These are phyloP conservation scores for Epithele typhae DNA, from an alignment of 768 basidiomycete species.

Conservation along the genomic window DNA sequence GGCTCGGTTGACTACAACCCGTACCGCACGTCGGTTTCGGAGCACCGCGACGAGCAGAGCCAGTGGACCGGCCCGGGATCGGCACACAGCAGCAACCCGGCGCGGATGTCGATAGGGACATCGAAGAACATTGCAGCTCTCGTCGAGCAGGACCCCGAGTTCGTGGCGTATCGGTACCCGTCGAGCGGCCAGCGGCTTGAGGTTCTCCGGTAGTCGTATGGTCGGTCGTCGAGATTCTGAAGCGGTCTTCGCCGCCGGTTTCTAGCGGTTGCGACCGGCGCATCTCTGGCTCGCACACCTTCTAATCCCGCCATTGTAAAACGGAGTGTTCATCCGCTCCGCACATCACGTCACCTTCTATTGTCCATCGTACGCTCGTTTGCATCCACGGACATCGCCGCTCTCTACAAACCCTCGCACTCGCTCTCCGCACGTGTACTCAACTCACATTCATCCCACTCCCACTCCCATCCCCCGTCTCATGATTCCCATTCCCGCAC, in stretches of 20 bases:
- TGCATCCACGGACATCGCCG: neutral
- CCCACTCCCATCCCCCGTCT: neutral
- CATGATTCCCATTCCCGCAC: neutral
- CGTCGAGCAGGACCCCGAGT: conserved; percentile 82
- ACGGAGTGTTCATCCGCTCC: neutral
- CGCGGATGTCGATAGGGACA: conserved; percentile 57
- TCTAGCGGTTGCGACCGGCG: no score
- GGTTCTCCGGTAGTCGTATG: conserved; percentile 41
- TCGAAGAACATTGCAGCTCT: conserved; percentile 71
- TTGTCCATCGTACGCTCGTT: neutral
- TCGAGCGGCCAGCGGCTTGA: conserved; percentile 69
- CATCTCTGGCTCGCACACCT: neutral
- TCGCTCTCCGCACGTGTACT: neutral
- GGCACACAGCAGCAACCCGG: conserved; percentile 41
- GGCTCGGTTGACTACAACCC: conserved; percentile 8
- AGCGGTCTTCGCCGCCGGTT: no score
- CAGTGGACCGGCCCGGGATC: conserved; percentile 47
- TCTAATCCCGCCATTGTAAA: conserved; percentile 1
- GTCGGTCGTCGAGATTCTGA: neutral
- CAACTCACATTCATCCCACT: neutral
- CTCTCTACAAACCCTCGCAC: neutral
- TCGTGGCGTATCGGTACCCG: conserved; percentile 85
- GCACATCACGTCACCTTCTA: neutral
- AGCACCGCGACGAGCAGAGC: conserved; percentile 40
- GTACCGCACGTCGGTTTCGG: conserved; percentile 25